These are phyloP conservation scores for Coniosporium tulheliwenetii DNA, from an alignment of 2,329 filamentous ascomycete genomes.

Conservation along the genomic window DNA sequence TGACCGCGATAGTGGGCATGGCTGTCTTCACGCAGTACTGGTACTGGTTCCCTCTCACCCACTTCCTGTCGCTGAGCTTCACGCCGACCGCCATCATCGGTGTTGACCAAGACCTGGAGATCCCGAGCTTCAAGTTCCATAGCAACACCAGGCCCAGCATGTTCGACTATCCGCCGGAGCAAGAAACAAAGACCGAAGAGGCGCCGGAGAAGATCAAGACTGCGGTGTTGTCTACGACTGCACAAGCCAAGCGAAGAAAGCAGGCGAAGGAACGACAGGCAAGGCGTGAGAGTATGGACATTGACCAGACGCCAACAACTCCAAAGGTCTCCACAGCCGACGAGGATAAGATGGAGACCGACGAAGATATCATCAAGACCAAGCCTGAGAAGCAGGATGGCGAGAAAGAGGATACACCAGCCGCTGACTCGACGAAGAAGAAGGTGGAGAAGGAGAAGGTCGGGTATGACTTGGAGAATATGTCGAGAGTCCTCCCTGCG, in stretches of 20 bases:
- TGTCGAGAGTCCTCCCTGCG: constrained; percentile 81
- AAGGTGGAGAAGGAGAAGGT: constrained; percentile 92
- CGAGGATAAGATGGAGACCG: constrained; percentile 73
- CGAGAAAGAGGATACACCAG: constrained; percentile 21
- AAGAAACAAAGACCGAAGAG: constrained; percentile 88
- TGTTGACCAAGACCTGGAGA: constrained; percentile 83
- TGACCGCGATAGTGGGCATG: constrained; percentile 95
- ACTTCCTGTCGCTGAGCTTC: constrained; percentile 92
- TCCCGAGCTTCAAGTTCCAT: constrained; percentile 89
- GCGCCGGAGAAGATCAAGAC: constrained; percentile 88
- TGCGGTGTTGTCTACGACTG: constrained; percentile 88
- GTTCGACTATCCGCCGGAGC: constrained; percentile 95
- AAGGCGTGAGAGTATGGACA: constrained; percentile 85
- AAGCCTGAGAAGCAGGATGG: constrained; percentile 7
- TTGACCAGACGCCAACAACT: constrained; percentile 65
- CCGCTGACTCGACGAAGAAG: constrained; percentile 56
- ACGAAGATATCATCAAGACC: constrained; percentile 16
- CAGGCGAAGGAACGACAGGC: constrained; percentile 88
- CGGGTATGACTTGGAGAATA: constrained; percentile 91
- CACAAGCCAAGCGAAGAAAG: constrained; percentile 87
- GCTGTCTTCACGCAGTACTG: constrained; percentile 98
- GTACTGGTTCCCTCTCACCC: constrained; percentile 99
- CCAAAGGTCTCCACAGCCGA: constrained; percentile 46
- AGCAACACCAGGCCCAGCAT: constrained; percentile 87
- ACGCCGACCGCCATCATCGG: constrained; percentile 94